Base-by-base conservation (phyloP, 305 asterid species). In the Solanum chacoense region DNA sequence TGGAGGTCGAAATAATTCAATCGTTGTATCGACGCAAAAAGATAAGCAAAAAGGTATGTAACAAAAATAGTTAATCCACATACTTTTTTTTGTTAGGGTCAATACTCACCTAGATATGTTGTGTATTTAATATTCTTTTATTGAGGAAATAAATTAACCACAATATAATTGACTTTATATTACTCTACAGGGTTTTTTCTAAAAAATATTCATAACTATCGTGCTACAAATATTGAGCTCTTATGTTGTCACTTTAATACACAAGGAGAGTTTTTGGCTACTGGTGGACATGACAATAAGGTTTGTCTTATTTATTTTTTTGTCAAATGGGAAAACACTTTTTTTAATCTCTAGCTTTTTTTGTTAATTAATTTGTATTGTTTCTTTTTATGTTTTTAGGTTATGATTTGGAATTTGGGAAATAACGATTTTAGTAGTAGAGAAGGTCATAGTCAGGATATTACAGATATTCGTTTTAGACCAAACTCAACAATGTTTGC, bases 401-500 rank as follows among this genome's bases (percentile, higher is more conserved):
- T 93, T 32, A 36, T 88, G 74, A 8, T 92, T 59, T 92, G 92
- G 91, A 83, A 92, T 83, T 14, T 90, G 85, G 89, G 87, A 71
- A 81, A 85, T 29, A 36, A 59, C 16, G 37, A 76, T 78, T 9
- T 50, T 11, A 76, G 77, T 24, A 18, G 38, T 40, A 12, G 88
- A 18, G 76, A 89, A 34, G 93, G 90, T 35, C 55, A 76, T 76
- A 11, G 5, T 35, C 22, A 22, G 38, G 18, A 10, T 5, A 24
- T 76, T 76, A 76, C 29, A 35, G 55, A 76, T 76, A 14, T 22
- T 5, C 55, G 50, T 76, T 76, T 76, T 76, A 76, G 11, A 35
- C 84, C 84, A 35, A 35, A 36, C 32, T 92, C 94, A 87, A 24
- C 76, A 34, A 26, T 81, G 18, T 91, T 93, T 36, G 95, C 95